Conservation (phyloP, 257 asterid species). For the Solanum ossicruentum region DNA sequence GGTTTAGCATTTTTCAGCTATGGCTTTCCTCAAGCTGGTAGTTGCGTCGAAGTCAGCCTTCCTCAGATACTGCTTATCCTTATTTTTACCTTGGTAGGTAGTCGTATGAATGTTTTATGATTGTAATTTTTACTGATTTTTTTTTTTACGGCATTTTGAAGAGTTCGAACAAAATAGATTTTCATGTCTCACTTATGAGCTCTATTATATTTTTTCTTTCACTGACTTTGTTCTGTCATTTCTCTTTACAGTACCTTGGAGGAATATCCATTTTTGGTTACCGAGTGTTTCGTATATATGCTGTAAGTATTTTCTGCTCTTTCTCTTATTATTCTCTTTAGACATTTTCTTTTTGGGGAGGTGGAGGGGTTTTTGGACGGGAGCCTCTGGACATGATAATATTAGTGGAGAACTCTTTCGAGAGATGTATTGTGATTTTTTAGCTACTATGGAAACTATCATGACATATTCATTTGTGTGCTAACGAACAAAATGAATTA, state of each 20-base stretch:
- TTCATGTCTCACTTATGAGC: not conserved
- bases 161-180: not conserved
- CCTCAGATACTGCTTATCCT: constrained; percentile 80
- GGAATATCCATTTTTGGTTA: constrained; percentile 71
- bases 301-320: constrained; percentile 30
- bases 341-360: not conserved
- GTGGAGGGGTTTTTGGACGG: not conserved
- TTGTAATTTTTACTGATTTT: not conserved
- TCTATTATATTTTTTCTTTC: not conserved
- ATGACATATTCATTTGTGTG: not conserved
- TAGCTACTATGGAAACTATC: not conserved
- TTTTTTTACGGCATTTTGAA: not conserved
- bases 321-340: not conserved
- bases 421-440: not conserved
- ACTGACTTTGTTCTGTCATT: not conserved
- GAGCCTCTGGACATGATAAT: not conserved
- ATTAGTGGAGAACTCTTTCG: not conserved
- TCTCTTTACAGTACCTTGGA: constrained; percentile 62
- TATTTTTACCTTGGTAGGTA: constrained; percentile 80
- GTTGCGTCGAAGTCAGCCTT: constrained; percentile 84
- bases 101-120: not conserved
- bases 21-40: constrained; percentile 98
- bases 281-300: constrained; percentile 67
- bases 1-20: constrained; percentile 92
- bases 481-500: not conserved